These are phyloP conservation scores for Paratinospora sagittata DNA, from an alignment of 164 flowering plant species.

Conservation along the genomic window DNA sequence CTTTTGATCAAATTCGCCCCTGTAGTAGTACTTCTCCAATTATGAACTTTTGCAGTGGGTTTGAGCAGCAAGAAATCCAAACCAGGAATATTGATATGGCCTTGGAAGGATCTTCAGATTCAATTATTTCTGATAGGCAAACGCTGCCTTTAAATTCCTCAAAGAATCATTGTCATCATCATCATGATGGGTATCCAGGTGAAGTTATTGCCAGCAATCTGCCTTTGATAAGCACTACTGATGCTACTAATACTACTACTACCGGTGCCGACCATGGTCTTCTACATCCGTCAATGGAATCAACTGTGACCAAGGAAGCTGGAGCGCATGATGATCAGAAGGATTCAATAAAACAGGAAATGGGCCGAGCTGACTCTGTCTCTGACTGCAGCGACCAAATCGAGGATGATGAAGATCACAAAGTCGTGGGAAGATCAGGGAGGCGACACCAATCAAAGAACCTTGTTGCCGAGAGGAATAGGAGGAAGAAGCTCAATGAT, in stretches of 20 bases:
- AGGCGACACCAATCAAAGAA: constrained; percentile 62
- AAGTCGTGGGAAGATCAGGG: constrained; percentile 40
- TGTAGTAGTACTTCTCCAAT: constrained; percentile 31
- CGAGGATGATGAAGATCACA: constrained; percentile 69
- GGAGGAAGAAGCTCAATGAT: constrained; percentile 93
- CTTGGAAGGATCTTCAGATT: constrained; percentile 29
- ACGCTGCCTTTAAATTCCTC: constrained; percentile 19
- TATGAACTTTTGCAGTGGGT: constrained; percentile 30
- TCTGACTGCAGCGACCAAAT: constrained; percentile 74
- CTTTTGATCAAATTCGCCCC: constrained; percentile 25
- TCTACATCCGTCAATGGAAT: constrained; percentile 24
- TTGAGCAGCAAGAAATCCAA: constrained; percentile 24
- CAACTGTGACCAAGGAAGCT: constrained; percentile 19
- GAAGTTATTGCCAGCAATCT: constrained; percentile 28
- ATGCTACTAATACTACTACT: no score
- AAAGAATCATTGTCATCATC: no score
- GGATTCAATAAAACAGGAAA: constrained; percentile 39
- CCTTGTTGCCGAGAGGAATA: constrained; percentile 82
- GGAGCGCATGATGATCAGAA: constrained; percentile 32
- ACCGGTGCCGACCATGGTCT: background rate
- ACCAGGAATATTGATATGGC: constrained; percentile 14
- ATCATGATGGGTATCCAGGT: constrained; percentile 22
- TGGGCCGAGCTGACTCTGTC: constrained; percentile 38
- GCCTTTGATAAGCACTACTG: constrained; percentile 15
- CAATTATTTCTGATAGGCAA: constrained; percentile 18